Evolutionary conservation across 805 yeast species (phyloP).

Genomic region (Schwanniomyces vanrijiae): DNA sequence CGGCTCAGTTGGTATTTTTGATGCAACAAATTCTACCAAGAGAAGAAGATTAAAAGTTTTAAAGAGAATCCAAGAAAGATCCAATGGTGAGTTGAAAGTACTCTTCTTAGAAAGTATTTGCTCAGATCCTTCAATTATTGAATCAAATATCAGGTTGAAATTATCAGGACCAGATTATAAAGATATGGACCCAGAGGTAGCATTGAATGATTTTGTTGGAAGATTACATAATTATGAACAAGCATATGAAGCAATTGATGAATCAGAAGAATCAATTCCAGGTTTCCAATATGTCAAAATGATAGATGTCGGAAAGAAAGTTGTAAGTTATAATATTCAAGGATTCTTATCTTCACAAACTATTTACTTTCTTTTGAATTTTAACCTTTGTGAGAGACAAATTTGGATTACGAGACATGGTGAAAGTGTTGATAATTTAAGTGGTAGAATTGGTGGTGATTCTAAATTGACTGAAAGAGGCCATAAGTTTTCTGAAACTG

Average conservation of each 20-base stretch:
- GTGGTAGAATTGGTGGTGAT: conserved; percentile 91
- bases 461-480: conserved; percentile 82
- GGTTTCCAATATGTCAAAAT: conserved; percentile 86
- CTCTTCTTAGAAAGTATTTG: conserved; percentile 86
- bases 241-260: conserved; percentile 90
- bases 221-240: conserved; percentile 80
- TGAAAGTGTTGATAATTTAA: conserved; percentile 80
- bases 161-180: conserved; percentile 91
- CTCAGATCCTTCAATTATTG: conserved; percentile 74
- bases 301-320: conserved; percentile 94
- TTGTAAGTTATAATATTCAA: conserved; percentile 86
- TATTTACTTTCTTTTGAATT: conserved; percentile 82
- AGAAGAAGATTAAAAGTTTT: conserved; percentile 60
- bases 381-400: conserved; percentile 85
- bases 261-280: conserved; percentile 65
- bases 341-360: conserved; percentile 90
- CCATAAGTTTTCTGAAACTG: conserved; percentile 64
- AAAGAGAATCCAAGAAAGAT: conserved; percentile 54
- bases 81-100: conserved; percentile 68
- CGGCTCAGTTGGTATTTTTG: conserved; percentile 91
- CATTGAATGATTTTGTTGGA: conserved; percentile 78
- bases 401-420: conserved; percentile 97
- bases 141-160: conserved; percentile 80
- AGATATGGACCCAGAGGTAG: conserved; percentile 77
- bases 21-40: conserved; percentile 78